Evolutionary conservation across 2,329 filamentous ascomycete species (phyloP), one percentile per base, ranked within the genome.

Genomic region (Aureobasidium sp.): DNA sequence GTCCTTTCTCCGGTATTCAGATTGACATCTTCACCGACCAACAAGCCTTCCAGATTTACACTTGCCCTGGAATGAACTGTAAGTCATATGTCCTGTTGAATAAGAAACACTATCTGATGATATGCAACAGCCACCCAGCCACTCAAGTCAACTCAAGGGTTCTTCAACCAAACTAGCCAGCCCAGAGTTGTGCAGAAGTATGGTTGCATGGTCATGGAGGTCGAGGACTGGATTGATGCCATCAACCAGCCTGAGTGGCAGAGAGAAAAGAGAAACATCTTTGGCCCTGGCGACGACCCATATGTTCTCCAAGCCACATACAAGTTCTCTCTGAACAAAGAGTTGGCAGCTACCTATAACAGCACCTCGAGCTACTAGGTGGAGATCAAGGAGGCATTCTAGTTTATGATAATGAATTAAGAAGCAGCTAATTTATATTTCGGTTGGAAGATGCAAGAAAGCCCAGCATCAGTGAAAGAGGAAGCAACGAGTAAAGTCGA

Each of bases 201-300:
- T 64, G 90, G 88, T 27, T 96, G 91, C 69, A 65, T 95, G 22
- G 91, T 95, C 44, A 79, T 96, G 69, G 91, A 96, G 73, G 88
- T 93, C 11, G 81, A 96, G 75, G 90, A 93, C 68, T 96, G 83
- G 80, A 95, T 96, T 64, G 90, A 95, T 66, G 90, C 79, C 22
- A 93, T 97, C 71, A 96, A 95, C 71, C 80, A 94, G 62, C 90
- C 90, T 0, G 80, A 89, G 69, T 96, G 91, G 91, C 82, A 82
- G 55, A 80, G 90, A 53, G 70, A 75, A 41, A 70, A 73, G 60
- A 72, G 68, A 63, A 69, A 78, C 57, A 74, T 78, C 56, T 78
- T 72, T 56, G 70, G 72, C 2, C 73, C 74, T 2, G 68, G 63
- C 2, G 68, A 70, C 57, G 64, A 62, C 4, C 66, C 71, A 10